These are phyloP conservation scores for Morella rubra DNA, from an alignment of 306 rosid species.

Conservation along the genomic window DNA sequence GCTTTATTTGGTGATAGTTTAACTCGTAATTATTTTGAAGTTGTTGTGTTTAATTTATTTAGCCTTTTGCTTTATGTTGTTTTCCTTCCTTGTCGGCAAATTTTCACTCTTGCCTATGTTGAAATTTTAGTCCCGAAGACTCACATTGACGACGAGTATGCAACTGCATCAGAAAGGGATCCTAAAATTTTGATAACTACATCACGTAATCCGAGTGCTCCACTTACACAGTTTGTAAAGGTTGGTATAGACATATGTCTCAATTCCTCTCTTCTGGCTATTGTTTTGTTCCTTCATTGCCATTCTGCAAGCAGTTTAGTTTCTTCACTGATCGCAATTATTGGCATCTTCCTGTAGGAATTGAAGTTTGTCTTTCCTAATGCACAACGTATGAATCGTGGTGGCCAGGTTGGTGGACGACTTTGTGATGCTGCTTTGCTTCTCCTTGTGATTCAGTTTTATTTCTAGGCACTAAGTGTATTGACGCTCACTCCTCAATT, in stretches of 20 bases:
- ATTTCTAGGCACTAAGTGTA: no score
- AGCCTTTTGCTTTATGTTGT: not conserved
- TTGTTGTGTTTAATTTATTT: not conserved
- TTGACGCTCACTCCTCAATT: no score
- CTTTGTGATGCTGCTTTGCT: no score
- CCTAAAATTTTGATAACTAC: constrained; percentile 86
- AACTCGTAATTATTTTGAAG: not conserved
- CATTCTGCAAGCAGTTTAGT: not conserved
- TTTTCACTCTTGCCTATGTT: constrained; percentile 3
- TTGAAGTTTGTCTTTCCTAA: constrained; percentile 82
- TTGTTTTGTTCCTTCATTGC: not conserved
- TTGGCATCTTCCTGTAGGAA: constrained; percentile 50
- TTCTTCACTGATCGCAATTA: constrained; percentile 10
- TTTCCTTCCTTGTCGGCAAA: not conserved
- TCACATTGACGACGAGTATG: constrained; percentile 89
- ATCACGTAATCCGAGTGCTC: constrained; percentile 88
- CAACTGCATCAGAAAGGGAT: constrained; percentile 70
- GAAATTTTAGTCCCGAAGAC: constrained; percentile 61
- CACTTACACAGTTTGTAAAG: constrained; percentile 86
- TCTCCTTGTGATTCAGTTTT: no score
- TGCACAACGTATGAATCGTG: constrained; percentile 89
- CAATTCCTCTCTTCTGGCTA: not conserved
- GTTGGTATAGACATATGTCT: constrained; percentile 38
- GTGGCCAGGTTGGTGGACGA: constrained; percentile 73
- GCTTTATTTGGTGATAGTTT: not conserved